Percentiles rank a stretch among this genome's conserved stretches.
Evolutionary conservation across 2,329 filamentous ascomycete genomes (phyloP).

Genomic region (Fusarium nisikadoi): DNA sequence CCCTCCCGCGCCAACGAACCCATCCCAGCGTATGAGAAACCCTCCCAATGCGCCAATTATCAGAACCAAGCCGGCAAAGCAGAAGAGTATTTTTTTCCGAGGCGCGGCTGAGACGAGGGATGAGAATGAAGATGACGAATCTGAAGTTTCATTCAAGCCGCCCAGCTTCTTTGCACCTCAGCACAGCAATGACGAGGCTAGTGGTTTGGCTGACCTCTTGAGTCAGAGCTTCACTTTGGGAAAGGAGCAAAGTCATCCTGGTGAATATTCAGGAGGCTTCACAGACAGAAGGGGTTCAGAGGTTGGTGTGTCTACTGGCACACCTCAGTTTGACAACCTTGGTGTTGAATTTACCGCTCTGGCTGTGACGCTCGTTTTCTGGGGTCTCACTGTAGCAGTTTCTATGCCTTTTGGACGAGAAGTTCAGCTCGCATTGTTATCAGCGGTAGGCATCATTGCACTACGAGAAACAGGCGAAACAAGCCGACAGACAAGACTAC

Average conservation of each 20-base stretch:
- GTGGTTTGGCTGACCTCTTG: constrained; percentile 57
- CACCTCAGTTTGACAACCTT: constrained; percentile 1
- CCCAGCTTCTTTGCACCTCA: constrained; percentile 69
- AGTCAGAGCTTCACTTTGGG: constrained; percentile 56
- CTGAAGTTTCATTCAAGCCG: constrained; percentile 62
- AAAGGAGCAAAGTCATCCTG: constrained; percentile 39
- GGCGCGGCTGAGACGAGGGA: constrained; percentile 32
- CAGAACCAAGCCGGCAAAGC: constrained; percentile 56
- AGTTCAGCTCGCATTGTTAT: constrained; percentile 43
- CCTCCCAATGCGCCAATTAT: constrained; percentile 67
- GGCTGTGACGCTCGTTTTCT: constrained; percentile 37
- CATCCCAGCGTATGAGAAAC: constrained; percentile 70
- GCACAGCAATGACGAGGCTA: constrained; percentile 54
- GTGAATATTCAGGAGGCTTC: not conserved
- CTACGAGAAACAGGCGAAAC: constrained; percentile 46
- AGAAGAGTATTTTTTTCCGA: constrained; percentile 63
- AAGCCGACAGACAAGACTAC: constrained; percentile 24
- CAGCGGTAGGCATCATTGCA: constrained; percentile 45
- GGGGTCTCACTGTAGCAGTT: constrained; percentile 40
- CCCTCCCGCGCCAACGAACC: constrained; percentile 74
- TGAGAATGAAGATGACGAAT: constrained; percentile 20
- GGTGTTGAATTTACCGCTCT: constrained; percentile 40
- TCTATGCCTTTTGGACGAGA: constrained; percentile 44
- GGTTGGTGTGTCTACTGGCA: not conserved
- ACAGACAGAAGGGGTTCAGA: not conserved